Evolutionary conservation across 2,329 filamentous ascomycete genomes (phyloP), one percentile per base, ranked within the genome.

Genomic region (Colletotrichum godetiae): DNA sequence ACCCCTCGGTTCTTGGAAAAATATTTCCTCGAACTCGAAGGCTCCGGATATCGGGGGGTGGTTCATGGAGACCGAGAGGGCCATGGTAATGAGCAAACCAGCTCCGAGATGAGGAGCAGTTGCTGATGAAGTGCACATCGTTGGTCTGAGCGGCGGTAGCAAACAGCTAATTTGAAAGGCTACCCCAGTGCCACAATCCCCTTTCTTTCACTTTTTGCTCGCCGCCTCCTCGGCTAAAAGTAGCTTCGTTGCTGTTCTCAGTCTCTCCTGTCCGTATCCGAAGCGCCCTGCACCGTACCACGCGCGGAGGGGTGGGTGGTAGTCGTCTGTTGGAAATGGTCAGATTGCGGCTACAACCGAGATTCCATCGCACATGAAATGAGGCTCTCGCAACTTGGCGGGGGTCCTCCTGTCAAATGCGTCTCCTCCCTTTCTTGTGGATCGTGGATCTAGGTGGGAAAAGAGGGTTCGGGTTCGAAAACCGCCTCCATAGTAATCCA

Each of bases 71-170:
- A 42, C 49, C 24, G 42, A 24, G 57, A 46, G 13, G 53, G 42
- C 66, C 33, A 35, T 42, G 42, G 33, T 52, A n/a, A 22, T 24
- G 37, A 37, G 67, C 37, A 52, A 37, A 53, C 37, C 55, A 31
- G 35, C 60, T 62, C 42, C 52, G 67, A 69, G 67, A 66, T 59
- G 67, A 69, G 60, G 60, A 69, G 53, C 37, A 42, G 35, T 13
- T 49, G 29, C 49, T 22, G 57, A 68, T 67, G 57, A 67, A n/a
- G 42, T 59, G 59, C 59, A 42, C 67, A 27, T 64, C 49, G 35
- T 49, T 49, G 33, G 46, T 35, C 42, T 58, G 33, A 58, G 67
- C 35, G 35, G 52, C 22, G 15, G n/a, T 59, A n/a, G 29, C 52
- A 49, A 27, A 42, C 33, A 57, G 59, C 60, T 29, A 37, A 35